Conservation (phyloP, 768 basidiomycete genomes). For the Mycena leptocephala region DNA sequence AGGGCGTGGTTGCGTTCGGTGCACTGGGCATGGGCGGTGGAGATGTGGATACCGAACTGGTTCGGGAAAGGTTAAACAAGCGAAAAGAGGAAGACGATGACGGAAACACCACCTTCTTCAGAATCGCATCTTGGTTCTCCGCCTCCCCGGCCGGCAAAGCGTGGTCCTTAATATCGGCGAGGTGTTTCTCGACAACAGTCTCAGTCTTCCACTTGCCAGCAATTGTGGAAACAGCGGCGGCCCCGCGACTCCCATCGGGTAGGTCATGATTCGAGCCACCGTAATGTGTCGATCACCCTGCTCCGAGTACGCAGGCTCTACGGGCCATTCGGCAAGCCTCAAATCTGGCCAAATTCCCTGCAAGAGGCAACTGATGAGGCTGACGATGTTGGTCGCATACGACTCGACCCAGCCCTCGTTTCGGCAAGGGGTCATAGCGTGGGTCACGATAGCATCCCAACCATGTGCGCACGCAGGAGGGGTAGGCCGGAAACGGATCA, state of each 20-base stretch:
- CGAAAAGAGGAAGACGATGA: neutral
- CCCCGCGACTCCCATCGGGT: no score
- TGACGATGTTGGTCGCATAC: conserved; percentile 6
- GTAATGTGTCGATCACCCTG: conserved; percentile 9
- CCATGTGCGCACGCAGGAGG: neutral
- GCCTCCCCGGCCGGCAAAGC: neutral
- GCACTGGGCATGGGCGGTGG: neutral
- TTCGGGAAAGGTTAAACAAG: neutral
- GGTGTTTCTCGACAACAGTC: neutral
- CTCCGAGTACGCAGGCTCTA: neutral
- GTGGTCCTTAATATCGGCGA: neutral
- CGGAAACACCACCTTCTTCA: neutral
- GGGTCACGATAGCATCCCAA: neutral
- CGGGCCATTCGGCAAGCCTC: conserved; percentile 11
- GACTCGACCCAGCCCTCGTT: conserved; percentile 6
- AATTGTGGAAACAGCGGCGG: neutral
- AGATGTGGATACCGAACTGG: neutral
- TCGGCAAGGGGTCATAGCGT: neutral
- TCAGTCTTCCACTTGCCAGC: conserved; percentile 1
- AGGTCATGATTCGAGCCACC: no score
- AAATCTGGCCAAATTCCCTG: neutral
- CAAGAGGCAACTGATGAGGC: conserved; percentile 2
- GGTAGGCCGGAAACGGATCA: neutral
- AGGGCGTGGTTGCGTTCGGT: neutral
- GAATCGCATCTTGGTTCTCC: neutral